Conservation (phyloP, 768 basidiomycete genomes). For the Xerocomus brunneocitrinus region DNA sequence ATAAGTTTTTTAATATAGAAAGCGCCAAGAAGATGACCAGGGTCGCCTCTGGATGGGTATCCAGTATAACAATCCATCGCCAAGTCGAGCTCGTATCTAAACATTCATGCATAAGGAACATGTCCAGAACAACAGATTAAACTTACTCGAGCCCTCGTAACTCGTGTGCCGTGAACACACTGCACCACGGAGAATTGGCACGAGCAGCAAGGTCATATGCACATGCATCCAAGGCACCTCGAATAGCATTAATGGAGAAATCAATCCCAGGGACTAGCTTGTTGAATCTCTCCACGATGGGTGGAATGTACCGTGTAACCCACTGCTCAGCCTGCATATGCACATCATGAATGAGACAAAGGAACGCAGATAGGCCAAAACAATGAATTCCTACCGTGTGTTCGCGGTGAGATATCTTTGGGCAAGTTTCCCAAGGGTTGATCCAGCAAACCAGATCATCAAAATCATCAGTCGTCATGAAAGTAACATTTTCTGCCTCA, state of each 20-base stretch:
- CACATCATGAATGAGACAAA: not conserved
- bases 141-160: constrained; percentile 33
- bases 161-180: constrained; percentile 30
- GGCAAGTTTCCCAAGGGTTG: constrained; percentile 34
- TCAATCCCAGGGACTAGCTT: constrained; percentile 23
- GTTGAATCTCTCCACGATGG: constrained; percentile 33
- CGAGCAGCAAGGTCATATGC: constrained; percentile 35
- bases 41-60: constrained; percentile 27
- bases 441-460: constrained; percentile 32
- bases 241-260: constrained; percentile 31
- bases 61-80: constrained; percentile 37
- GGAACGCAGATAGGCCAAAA: not conserved
- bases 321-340: constrained; percentile 17
- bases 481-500: constrained; percentile 16
- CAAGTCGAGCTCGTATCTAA: constrained; percentile 39
- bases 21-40: constrained; percentile 37
- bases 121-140: not conserved
- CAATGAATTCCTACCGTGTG: not conserved
- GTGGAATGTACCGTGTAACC: constrained; percentile 33
- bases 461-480: constrained; percentile 30
- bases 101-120: not conserved
- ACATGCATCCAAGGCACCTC: constrained; percentile 36
- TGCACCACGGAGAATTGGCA: constrained; percentile 34
- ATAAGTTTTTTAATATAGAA: constrained; percentile 40
- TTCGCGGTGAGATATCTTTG: constrained; percentile 2